A percentile compares a stretch with the other conserved stretches of the same genome.
Evolutionary conservation across 306 rosid genomes (phyloP).

Genomic region (Sechiopsis laciniata): DNA sequence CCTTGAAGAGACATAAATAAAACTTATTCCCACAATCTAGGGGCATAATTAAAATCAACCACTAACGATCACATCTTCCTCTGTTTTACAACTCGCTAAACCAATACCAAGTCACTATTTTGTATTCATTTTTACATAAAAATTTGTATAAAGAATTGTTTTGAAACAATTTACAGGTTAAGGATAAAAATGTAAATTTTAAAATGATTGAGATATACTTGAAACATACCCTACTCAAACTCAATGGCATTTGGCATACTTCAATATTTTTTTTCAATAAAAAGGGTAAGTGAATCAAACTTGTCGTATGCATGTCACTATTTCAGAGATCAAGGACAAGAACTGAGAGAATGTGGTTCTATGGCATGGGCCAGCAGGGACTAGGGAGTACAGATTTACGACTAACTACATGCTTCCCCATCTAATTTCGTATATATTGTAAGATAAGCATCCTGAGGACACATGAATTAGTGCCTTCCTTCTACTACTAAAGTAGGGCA

Average conservation of each 20-base stretch:
- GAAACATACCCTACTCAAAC: not conserved
- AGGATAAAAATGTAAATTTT: not conserved
- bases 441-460: not conserved
- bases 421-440: not conserved
- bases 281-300: not conserved
- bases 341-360: not conserved
- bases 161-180: not conserved
- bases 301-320: not conserved
- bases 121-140: not conserved
- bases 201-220: not conserved
- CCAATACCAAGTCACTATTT: not conserved
- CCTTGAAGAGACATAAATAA: no score
- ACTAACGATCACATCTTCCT: not conserved
- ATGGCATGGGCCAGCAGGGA: not conserved
- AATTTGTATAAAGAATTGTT: not conserved
- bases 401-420: not conserved
- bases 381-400: not conserved
- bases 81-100: not conserved
- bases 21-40: not conserved
- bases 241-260: not conserved
- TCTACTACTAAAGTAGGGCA: not conserved
- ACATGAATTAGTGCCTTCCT: conserved; percentile 6
- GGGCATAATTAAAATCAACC: not conserved
- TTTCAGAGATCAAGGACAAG: not conserved
- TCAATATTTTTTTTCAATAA: not conserved